These are phyloP conservation scores for Fusarium aywerte DNA, from an alignment of 2,329 filamentous ascomycete genomes.

Conservation along the genomic window DNA sequence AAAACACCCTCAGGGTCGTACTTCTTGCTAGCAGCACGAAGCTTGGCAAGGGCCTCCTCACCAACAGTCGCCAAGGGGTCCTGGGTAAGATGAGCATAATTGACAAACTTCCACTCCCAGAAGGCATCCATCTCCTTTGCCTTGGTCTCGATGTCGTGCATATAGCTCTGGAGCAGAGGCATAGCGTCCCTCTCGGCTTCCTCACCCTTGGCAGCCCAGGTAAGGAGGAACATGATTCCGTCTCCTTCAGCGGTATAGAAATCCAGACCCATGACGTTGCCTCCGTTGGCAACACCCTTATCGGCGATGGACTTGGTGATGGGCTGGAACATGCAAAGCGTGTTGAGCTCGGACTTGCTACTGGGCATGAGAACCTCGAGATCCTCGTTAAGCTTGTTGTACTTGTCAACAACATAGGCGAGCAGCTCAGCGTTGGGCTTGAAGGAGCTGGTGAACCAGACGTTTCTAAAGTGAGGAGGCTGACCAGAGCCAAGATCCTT, in stretches of 20 bases:
- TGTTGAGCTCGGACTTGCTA: slow-evolving; percentile 43
- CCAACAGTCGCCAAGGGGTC: slow-evolving; percentile 54
- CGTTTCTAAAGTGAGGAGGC: slow-evolving; percentile 46
- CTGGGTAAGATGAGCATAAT: slow-evolving; percentile 57
- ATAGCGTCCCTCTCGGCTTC: slow-evolving; percentile 50
- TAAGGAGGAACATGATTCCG: slow-evolving; percentile 50
- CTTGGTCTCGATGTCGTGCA: slow-evolving; percentile 47
- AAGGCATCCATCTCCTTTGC: slow-evolving; percentile 41
- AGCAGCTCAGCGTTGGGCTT: slow-evolving; percentile 53
- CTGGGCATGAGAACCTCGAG: slow-evolving; percentile 44
- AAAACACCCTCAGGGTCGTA: slow-evolving; percentile 55
- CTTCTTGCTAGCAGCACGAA: slow-evolving; percentile 49
- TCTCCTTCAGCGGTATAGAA: slow-evolving; percentile 43
- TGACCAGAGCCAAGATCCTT: slow-evolving; percentile 47
- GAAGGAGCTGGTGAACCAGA: slow-evolving; percentile 52
- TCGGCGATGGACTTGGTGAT: slow-evolving; percentile 48
- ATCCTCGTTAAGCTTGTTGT: slow-evolving; percentile 45
- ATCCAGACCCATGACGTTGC: slow-evolving; percentile 51
- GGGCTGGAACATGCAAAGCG: slow-evolving; percentile 50
- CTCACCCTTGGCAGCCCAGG: slow-evolving; percentile 48
- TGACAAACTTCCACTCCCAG: slow-evolving; percentile 54
- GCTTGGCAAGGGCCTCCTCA: slow-evolving; percentile 49
- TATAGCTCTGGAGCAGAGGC: slow-evolving; percentile 50
- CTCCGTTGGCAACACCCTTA: slow-evolving; percentile 48
- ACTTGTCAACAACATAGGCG: slow-evolving; percentile 48